phyloP scores from a whole-genome alignment of 768 basidiomycete genomes.

The Hemileccinum impolitum region DNA sequence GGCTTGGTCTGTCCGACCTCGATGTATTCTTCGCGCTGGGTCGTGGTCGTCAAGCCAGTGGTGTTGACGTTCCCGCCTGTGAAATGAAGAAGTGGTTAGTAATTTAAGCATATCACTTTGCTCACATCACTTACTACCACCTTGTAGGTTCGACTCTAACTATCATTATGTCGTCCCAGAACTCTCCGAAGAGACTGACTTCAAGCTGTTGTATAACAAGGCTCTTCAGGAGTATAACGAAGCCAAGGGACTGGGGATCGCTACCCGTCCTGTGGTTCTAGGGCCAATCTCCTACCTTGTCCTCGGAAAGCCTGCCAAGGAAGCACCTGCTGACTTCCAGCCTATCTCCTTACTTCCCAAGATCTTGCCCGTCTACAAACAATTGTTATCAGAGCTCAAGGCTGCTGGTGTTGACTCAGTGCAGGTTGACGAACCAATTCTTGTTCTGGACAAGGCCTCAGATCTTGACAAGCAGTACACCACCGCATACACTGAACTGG shows the following conservation, averaged over 20 bases:
- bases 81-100: slow-evolving; percentile 99
- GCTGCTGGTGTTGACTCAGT: slow-evolving; percentile 91
- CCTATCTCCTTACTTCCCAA: slow-evolving; percentile 88
- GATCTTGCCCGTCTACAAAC: slow-evolving; percentile 87
- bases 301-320: slow-evolving; percentile 88
- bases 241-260: slow-evolving; percentile 85
- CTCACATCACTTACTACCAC: slow-evolving; percentile 1
- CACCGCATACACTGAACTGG: slow-evolving; percentile 77
- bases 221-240: slow-evolving; percentile 91
- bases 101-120: not conserved
- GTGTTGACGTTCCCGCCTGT: slow-evolving; percentile 93
- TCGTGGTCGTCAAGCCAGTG: slow-evolving; percentile 91
- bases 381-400: slow-evolving; percentile 88
- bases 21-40: slow-evolving; percentile 99
- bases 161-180: slow-evolving; percentile 99
- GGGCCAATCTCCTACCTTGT: slow-evolving; percentile 95
- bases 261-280: slow-evolving; percentile 92
- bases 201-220: slow-evolving; percentile 97
- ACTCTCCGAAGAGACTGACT: slow-evolving; percentile 83
- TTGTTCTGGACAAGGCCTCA: slow-evolving; percentile 85
- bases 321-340: slow-evolving; percentile 78
- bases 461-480: slow-evolving; percentile 76
- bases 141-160: slow-evolving; percentile 90
- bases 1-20: slow-evolving; percentile 80
- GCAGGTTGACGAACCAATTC: slow-evolving; percentile 95